Percentiles rank a stretch among this genome's conserved stretches.
These are phyloP conservation scores for Mariannaea sp. DNA, from an alignment of 2,329 filamentous ascomycete genomes.

Conservation along the genomic window DNA sequence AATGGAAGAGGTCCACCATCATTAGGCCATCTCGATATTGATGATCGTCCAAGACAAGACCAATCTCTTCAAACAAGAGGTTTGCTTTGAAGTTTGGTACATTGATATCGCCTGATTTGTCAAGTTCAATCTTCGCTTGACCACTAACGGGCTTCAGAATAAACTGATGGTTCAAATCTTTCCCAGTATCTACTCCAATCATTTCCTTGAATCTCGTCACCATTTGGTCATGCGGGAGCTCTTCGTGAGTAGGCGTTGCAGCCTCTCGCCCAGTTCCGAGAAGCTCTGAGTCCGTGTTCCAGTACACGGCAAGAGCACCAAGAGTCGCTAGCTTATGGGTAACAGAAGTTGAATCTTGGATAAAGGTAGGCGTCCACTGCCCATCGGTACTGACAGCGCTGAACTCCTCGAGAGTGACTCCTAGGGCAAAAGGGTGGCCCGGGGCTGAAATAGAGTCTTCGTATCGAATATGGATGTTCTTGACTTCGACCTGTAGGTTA, in stretches of 20 bases:
- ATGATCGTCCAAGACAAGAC: constrained; percentile 94
- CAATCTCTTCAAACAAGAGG: constrained; percentile 94
- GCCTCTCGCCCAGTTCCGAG: constrained; percentile 81
- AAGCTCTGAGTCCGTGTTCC: constrained; percentile 91
- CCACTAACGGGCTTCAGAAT: constrained; percentile 96
- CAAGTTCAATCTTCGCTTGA: constrained; percentile 90
- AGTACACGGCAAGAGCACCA: constrained; percentile 90
- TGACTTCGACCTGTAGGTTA: constrained; percentile 96
- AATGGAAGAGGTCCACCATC: constrained; percentile 98
- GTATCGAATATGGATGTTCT: constrained; percentile 98
- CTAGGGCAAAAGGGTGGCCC: constrained; percentile 91
- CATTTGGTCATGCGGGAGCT: constrained; percentile 74
- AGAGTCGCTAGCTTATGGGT: constrained; percentile 95
- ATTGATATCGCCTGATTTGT: constrained; percentile 84
- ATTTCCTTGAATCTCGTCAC: constrained; percentile 76
- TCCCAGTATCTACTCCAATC: constrained; percentile 73
- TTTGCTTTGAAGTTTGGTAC: constrained; percentile 88
- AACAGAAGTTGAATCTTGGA: constrained; percentile 79
- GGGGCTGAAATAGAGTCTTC: constrained; percentile 96
- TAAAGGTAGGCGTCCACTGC: constrained; percentile 94
- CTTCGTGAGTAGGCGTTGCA: constrained; percentile 50
- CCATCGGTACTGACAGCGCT: constrained; percentile 95
- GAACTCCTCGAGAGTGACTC: constrained; percentile 91
- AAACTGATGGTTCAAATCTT: constrained; percentile 74
- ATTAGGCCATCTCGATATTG: constrained; percentile 97